Conservation (phyloP, 768 basidiomycete species). For the Lepiota brunneoincarnata region DNA sequence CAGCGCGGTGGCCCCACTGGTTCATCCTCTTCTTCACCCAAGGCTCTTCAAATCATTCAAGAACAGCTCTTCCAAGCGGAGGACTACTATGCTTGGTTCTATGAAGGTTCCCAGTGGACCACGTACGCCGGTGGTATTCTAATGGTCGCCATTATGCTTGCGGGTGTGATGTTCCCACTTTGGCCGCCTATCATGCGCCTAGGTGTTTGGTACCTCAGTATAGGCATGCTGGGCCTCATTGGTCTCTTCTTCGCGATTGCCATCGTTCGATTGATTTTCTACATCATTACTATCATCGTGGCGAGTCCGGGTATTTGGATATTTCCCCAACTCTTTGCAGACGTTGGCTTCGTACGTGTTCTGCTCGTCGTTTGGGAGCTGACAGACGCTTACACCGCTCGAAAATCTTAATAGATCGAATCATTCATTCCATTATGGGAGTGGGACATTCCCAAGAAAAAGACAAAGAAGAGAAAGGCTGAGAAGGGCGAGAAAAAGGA, state of each 20-base stretch:
- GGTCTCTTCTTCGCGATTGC: constrained; percentile 90
- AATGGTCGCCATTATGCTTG: constrained; percentile 93
- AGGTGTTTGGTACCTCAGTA: constrained; percentile 94
- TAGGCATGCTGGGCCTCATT: constrained; percentile 83
- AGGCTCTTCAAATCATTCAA: constrained; percentile 73
- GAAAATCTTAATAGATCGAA: constrained; percentile 64
- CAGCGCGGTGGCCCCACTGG: constrained; percentile 70
- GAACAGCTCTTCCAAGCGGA: constrained; percentile 77
- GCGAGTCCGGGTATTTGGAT: constrained; percentile 96
- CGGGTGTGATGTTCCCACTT: constrained; percentile 98
- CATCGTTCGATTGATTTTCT: constrained; percentile 89
- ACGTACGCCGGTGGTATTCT: constrained; percentile 87
- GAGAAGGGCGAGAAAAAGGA: constrained; percentile 51
- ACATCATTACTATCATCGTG: constrained; percentile 84
- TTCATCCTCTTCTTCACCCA: constrained; percentile 71
- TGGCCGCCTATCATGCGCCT: constrained; percentile 93
- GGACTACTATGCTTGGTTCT: constrained; percentile 96
- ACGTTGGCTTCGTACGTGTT: constrained; percentile 92
- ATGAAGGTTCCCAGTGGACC: constrained; percentile 91
- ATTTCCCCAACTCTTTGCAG: constrained; percentile 96
- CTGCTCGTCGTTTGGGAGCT: not conserved
- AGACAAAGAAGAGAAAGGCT: constrained; percentile 64
- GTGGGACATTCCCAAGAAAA: constrained; percentile 88
- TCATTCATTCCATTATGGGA: constrained; percentile 97
- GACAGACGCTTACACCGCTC: not conserved